These are phyloP conservation scores for Chlamydomonas incerta DNA, from an alignment of 139 green algal species.

Conservation along the genomic window DNA sequence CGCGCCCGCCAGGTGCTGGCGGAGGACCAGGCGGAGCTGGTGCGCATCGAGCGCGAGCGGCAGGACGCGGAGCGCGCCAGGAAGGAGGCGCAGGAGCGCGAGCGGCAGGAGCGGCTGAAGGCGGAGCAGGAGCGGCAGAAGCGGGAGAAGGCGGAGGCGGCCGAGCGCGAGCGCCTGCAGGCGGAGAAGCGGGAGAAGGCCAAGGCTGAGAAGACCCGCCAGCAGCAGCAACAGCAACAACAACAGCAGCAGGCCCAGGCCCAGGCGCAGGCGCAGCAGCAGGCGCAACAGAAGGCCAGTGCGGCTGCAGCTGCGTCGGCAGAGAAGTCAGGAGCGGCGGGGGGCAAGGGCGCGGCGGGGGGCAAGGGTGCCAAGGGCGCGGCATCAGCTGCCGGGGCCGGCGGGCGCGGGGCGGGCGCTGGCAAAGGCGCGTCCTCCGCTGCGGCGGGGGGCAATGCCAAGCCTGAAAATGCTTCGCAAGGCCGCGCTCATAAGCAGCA, in stretches of 20 bases:
- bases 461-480: too few species aligned
- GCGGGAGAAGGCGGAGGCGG: slow-evolving; percentile 54
- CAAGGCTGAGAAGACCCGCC: slow-evolving; percentile 28
- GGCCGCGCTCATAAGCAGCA: too few species aligned
- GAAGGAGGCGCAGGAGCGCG: slow-evolving; percentile 48
- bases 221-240: slow-evolving; percentile 25
- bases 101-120: slow-evolving; percentile 34
- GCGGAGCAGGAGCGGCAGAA: slow-evolving; percentile 54
- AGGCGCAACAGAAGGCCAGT: not conserved
- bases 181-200: slow-evolving; percentile 55
- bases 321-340: not conserved
- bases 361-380: not conserved
- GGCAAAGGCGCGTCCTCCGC: too few species aligned
- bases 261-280: not conserved
- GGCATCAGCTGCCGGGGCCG: not conserved
- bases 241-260: not conserved
- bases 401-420: not conserved
- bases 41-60: slow-evolving; percentile 43
- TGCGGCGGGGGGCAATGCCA: too few species aligned
- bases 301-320: not conserved
- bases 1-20: slow-evolving; percentile 50
- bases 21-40: slow-evolving; percentile 59
- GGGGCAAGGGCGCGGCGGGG: not conserved
- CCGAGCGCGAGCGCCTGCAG: slow-evolving; percentile 56
- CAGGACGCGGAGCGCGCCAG: slow-evolving; percentile 48